These are phyloP conservation scores for Saccharomycopsis sp. DNA, from an alignment of 805 yeast genomes.

Conservation along the genomic window DNA sequence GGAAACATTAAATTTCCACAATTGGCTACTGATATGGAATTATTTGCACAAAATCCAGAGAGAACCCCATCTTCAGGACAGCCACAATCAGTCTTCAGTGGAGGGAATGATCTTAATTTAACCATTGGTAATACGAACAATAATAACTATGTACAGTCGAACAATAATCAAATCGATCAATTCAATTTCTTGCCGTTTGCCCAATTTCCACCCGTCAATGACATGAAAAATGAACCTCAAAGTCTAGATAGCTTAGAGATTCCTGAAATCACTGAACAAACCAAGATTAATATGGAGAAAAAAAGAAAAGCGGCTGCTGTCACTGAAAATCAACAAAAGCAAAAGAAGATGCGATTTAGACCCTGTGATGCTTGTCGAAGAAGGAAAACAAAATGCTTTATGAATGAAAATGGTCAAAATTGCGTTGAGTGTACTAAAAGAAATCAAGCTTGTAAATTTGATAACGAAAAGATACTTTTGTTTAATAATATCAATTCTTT, in stretches of 20 bases:
- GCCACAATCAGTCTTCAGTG: too few relatives aligned
- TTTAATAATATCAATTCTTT: conserved; percentile 23
- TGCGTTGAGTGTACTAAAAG: conserved; percentile 30
- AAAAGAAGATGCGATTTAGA: conserved; percentile 25
- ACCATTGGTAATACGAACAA: too few relatives aligned
- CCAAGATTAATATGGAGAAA: not conserved
- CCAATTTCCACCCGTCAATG: too few relatives aligned
- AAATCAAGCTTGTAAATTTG: conserved; percentile 27
- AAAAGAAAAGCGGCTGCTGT: not conserved
- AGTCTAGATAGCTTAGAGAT: conserved; percentile 20
- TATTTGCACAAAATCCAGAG: too few relatives aligned
- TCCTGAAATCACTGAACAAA: conserved; percentile 13
- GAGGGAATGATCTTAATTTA: too few relatives aligned
- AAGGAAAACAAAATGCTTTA: conserved; percentile 31
- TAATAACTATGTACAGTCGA: too few relatives aligned
- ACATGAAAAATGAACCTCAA: conserved; percentile 14
- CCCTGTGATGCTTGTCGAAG: conserved; percentile 35
- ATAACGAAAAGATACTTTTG: conserved; percentile 19
- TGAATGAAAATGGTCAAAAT: conserved; percentile 22
- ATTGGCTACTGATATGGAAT: too few relatives aligned
- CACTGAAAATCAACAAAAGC: not conserved
- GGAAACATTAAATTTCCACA: too few relatives aligned
- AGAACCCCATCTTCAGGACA: too few relatives aligned
- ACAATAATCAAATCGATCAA: too few relatives aligned
- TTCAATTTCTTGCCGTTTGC: too few relatives aligned